These are phyloP conservation scores for Penstemon newberryi DNA, from an alignment of 257 asterid species.

Conservation along the genomic window DNA sequence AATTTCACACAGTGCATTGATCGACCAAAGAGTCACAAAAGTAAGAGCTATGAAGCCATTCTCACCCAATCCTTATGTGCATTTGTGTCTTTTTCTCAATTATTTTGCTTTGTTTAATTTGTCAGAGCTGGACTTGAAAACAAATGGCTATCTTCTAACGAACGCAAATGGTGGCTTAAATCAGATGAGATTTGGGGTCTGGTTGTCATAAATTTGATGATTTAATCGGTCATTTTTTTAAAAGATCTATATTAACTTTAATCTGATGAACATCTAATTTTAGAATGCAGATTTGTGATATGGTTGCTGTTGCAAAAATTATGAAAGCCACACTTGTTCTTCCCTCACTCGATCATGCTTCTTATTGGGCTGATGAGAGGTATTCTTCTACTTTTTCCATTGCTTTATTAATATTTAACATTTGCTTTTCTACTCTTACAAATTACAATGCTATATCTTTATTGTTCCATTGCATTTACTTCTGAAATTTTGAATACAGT, in stretches of 20 bases:
- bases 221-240: constrained; percentile 14
- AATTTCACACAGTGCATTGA: constrained; percentile 81
- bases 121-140: constrained; percentile 68
- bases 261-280: constrained; percentile 61
- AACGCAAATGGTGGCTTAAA: constrained; percentile 98
- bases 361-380: constrained; percentile 99
- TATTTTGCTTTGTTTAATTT: constrained; percentile 11
- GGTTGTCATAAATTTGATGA: constrained; percentile 45
- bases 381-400: constrained; percentile 29
- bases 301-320: constrained; percentile 95
- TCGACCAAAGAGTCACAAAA: constrained; percentile 64
- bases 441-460: constrained; percentile 4
- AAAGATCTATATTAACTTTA: constrained; percentile 30
- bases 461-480: constrained; percentile 10
- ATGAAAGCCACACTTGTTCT: constrained; percentile 92
- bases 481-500: constrained; percentile 47
- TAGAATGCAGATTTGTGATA: constrained; percentile 99
- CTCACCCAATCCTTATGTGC: background rate
- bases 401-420: background rate
- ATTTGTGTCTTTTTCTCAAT: constrained; percentile 11
- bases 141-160: constrained; percentile 79
- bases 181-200: constrained; percentile 99
- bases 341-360: constrained; percentile 94
- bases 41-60: constrained; percentile 43
- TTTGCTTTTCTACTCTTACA: background rate